Conservation (phyloP, 129 eudicot genomes). For the Pulicaria dysenterica region DNA sequence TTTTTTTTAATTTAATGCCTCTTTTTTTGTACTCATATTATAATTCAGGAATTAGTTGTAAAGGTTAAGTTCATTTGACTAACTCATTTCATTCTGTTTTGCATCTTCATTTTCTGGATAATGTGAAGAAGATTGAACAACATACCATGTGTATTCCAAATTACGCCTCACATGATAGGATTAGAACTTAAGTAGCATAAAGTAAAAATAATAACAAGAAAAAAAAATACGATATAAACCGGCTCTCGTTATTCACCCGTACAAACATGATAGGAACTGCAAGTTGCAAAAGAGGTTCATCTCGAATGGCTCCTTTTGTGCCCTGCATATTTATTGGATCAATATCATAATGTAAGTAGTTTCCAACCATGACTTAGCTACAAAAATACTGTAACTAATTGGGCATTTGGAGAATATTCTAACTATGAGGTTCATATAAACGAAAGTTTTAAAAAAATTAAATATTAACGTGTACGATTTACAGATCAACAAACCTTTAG, state of each 20-base stretch:
- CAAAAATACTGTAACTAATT: not conserved
- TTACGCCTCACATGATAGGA: no score
- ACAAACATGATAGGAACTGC: constrained; percentile 78
- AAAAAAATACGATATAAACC: not conserved
- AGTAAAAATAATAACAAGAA: not conserved
- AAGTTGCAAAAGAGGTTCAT: constrained; percentile 69
- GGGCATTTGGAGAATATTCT: not conserved
- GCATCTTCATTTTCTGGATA: no score
- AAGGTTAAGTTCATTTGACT: no score
- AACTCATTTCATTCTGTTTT: no score
- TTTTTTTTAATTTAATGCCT: no score
- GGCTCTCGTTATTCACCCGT: constrained; percentile 49
- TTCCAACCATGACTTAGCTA: not conserved
- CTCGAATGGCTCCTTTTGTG: constrained; percentile 67
- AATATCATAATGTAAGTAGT: not conserved
- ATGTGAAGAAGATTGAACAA: no score
- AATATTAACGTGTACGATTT: not conserved
- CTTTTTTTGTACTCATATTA: no score
- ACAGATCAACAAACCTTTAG: constrained; percentile 54
- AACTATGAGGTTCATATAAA: not conserved
- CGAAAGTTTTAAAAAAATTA: not conserved
- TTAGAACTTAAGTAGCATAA: not conserved
- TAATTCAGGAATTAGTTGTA: no score
- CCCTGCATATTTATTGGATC: constrained; percentile 49
- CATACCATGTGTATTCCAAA: no score